phyloP scores from a whole-genome alignment of 192 early-diverging fungal species.

The Backusella tuberculispora region DNA sequence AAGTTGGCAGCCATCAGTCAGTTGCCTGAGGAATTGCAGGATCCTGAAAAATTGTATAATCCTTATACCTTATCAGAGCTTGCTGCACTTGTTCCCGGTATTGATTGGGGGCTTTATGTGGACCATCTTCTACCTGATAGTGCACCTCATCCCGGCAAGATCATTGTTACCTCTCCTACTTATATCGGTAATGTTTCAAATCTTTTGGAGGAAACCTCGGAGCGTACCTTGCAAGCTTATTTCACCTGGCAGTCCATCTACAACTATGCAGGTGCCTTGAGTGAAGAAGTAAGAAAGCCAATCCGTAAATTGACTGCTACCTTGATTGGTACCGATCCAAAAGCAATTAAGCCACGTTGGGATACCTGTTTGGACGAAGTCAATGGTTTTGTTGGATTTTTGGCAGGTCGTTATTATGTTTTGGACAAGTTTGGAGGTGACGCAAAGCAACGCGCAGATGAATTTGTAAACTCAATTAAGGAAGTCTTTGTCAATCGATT shows the following conservation, averaged over 20 bases:
- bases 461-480: conserved; percentile 48
- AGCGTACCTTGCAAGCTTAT: conserved; percentile 50
- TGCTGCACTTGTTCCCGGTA: conserved; percentile 23
- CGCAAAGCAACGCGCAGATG: conserved; percentile 52
- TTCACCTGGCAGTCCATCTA: conserved; percentile 56
- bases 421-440: conserved; percentile 48
- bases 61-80: conserved; percentile 46
- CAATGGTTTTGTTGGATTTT: conserved; percentile 39
- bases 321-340: conserved; percentile 51
- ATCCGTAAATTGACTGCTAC: conserved; percentile 39
- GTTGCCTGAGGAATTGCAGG: conserved; percentile 47
- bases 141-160: conserved; percentile 29
- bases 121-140: conserved; percentile 34
- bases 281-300: conserved; percentile 46
- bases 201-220: conserved; percentile 40
- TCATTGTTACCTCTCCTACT: conserved; percentile 38
- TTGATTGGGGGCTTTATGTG: conserved; percentile 50
- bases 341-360: conserved; percentile 51
- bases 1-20: conserved; percentile 56
- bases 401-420: conserved; percentile 52
- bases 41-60: conserved; percentile 58
- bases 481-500: conserved; percentile 44
- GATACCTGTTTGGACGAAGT: conserved; percentile 47
- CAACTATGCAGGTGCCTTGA: conserved; percentile 40
- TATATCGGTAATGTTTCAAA: conserved; percentile 38